Percentiles rank a stretch among this genome's conserved stretches.
Evolutionary conservation across 208 protist species (phyloP).

Genomic region (Lotmaria passim): DNA sequence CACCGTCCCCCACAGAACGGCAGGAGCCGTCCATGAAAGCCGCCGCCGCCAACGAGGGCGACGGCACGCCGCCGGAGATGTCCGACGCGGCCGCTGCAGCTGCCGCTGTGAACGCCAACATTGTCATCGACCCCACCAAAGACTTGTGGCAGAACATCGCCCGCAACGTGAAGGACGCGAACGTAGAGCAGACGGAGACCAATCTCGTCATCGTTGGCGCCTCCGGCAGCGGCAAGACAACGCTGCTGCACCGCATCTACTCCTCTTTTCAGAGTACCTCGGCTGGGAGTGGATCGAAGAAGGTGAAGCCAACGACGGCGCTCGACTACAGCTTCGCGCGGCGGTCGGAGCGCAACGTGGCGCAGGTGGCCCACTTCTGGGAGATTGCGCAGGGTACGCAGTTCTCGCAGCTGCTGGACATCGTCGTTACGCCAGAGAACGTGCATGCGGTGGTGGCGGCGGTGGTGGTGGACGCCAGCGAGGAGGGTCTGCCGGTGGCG

Average conservation of each 20-base stretch:
- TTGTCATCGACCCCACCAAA: slow-evolving; percentile 80
- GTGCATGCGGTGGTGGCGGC: slow-evolving; percentile 70
- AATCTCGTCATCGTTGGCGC: slow-evolving; percentile 77
- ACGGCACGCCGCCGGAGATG: not conserved
- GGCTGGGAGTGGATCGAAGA: slow-evolving; percentile 35
- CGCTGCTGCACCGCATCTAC: slow-evolving; percentile 78
- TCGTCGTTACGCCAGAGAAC: slow-evolving; percentile 88
- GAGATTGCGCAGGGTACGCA: slow-evolving; percentile 88
- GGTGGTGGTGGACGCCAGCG: slow-evolving; percentile 85
- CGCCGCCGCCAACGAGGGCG: slow-evolving; percentile 1
- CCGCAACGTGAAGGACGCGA: slow-evolving; percentile 72
- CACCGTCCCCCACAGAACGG: not conserved
- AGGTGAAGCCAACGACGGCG: slow-evolving; percentile 86
- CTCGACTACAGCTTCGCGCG: slow-evolving; percentile 88
- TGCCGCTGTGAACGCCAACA: slow-evolving; percentile 24
- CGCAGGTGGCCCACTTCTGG: slow-evolving; percentile 91
- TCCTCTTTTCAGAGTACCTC: slow-evolving; percentile 50
- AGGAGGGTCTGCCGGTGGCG: slow-evolving; percentile 39
- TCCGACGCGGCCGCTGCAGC: slow-evolving; percentile 15
- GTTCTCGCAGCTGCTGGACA: slow-evolving; percentile 82
- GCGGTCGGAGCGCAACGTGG: slow-evolving; percentile 78
- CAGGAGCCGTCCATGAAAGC: not conserved
- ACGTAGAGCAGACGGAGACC: slow-evolving; percentile 62
- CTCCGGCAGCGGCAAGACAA: slow-evolving; percentile 82
- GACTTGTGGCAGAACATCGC: slow-evolving; percentile 92